phyloP scores from a whole-genome alignment of 148 eudicot genomes.

The Chenopodium quinoa region DNA sequence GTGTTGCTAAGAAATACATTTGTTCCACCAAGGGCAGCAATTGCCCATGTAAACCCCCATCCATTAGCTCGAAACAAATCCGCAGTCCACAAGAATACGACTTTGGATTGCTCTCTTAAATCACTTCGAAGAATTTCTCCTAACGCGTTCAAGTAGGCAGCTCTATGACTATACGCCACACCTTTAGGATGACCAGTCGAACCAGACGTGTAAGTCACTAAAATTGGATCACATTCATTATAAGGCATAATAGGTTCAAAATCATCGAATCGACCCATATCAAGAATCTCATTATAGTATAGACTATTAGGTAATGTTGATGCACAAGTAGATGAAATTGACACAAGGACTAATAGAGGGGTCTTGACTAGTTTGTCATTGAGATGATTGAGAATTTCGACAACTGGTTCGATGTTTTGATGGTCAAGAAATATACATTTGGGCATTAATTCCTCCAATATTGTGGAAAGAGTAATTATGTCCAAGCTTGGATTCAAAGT shows the following conservation, averaged over 20 bases:
- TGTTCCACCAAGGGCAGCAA: constrained; percentile 23
- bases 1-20: constrained; percentile 12
- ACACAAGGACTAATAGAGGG: constrained; percentile 20
- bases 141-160: constrained; percentile 14
- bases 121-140: constrained; percentile 28
- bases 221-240: constrained; percentile 25
- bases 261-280: constrained; percentile 2
- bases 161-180: constrained; percentile 27
- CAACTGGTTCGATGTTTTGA: not conserved
- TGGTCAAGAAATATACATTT: constrained; percentile 15
- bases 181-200: constrained; percentile 25
- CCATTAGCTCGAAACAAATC: constrained; percentile 33
- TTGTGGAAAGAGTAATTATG: constrained; percentile 17
- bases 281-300: constrained; percentile 10
- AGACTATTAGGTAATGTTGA: not conserved
- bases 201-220: constrained; percentile 29
- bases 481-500: constrained; percentile 24
- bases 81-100: constrained; percentile 31
- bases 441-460: constrained; percentile 11
- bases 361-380: not conserved
- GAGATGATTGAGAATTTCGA: not conserved
- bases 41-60: constrained; percentile 30
- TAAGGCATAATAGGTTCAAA: constrained; percentile 16
- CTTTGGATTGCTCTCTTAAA: constrained; percentile 4
- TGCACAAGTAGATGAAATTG: not conserved